Percentiles rank a stretch among this genome's conserved stretches.
Conservation (phyloP, 2,329 filamentous ascomycete genomes). For the Colletotrichum paranaense region DNA sequence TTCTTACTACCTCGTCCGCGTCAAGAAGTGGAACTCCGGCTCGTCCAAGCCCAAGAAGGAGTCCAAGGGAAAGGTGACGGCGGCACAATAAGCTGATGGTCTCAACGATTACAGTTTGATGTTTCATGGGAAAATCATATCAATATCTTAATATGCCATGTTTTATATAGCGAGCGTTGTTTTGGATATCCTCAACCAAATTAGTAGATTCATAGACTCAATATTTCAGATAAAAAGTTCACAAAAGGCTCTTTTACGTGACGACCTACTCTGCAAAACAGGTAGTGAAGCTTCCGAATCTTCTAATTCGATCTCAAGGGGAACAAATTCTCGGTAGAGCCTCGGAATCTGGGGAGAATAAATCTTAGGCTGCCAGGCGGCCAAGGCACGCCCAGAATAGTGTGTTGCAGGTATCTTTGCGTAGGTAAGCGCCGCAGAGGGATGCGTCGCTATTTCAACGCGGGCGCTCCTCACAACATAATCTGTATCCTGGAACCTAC, state of each 20-base stretch:
- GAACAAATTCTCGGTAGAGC: no score
- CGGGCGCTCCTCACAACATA: no score
- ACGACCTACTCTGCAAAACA: no score
- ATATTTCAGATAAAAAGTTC: neutral
- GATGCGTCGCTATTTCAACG: no score
- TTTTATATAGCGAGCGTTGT: conserved; percentile 25
- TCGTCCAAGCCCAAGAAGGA: conserved; percentile 23
- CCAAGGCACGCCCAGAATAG: no score
- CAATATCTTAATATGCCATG: conserved; percentile 8
- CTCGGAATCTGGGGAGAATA: no score
- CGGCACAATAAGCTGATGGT: neutral
- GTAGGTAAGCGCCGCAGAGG: no score
- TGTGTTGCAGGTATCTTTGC: no score
- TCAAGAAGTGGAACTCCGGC: conserved; percentile 31
- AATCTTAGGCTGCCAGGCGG: no score
- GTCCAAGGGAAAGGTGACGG: conserved; percentile 15
- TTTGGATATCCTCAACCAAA: neutral
- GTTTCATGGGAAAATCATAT: neutral
- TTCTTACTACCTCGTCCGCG: conserved; percentile 67
- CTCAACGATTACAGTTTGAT: neutral
- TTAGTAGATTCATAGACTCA: neutral
- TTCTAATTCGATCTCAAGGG: no score
- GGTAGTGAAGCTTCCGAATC: no score
- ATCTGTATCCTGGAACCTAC: no score
- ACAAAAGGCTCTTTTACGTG: neutral